Base-by-base conservation (phyloP, 2,329 filamentous ascomycete species). In the Ophiostoma sp. region DNA sequence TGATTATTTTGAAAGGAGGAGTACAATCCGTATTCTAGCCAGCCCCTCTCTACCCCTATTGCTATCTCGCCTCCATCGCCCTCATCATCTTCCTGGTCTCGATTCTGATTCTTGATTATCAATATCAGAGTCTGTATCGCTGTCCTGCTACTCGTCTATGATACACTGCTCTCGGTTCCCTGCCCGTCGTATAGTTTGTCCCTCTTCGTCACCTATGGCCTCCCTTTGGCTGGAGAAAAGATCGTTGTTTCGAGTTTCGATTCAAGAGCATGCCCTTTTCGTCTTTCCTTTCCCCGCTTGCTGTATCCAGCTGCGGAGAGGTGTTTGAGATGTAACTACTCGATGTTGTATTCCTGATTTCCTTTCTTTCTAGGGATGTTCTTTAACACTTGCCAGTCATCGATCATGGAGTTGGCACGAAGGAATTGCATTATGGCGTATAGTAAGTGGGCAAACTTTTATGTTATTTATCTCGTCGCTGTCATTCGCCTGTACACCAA, bases 191-290 rank as follows among this genome's bases (percentile, higher is more conserved):
- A 11, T 60, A 27, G 27, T 27, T 27, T 27, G 27, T 27, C 27
- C 27, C 1, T 27, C 27, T 27, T 27, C 27, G 27, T 27, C 27
- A 27, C 27, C 27, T 12, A 12, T 27, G 55, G 27, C 27, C 27
- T 60, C 27, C 27, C 27, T 27, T 27, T 27, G 27, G 42, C 6
- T 44, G 11, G 42, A 40, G 27, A 60, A 38, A 36, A 9, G 14
- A 38, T 12, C 11, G 27, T 40, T 60, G 55, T 60, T 60, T 60
- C 27, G 55, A 60, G 55, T 60, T 60, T 60, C 27, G 55, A 60
- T 60, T 60, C 55, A 38, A 60, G 12, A 14, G 45, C 27, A 27
- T 60, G 27, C 27, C 12, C 27, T 38, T 60, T 60, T 3, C 16
- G 11, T 52, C 16, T 52, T 7, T 16, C 55, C 27, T 8, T 16